phyloP scores from a whole-genome alignment of 2,329 filamentous ascomycete genomes.

The Fusarium torreyae region DNA sequence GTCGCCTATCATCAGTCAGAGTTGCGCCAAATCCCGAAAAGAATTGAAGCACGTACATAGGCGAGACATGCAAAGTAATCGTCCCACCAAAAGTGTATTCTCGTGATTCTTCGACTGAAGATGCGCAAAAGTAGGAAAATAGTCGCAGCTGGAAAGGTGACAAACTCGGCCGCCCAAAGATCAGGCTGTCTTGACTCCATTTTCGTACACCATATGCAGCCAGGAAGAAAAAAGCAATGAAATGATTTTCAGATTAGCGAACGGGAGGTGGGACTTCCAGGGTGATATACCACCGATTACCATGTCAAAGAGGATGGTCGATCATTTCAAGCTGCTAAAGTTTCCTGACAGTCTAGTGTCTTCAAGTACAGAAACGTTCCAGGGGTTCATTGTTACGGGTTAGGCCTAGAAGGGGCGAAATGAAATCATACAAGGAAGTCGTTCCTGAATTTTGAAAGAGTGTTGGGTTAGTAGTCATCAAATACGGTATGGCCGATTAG shows the following conservation, averaged over 20 bases:
- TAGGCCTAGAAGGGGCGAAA: neutral
- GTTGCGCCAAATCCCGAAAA: fast-evolving
- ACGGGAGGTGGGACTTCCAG: neutral
- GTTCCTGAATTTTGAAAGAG: neutral
- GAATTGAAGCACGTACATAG: conserved; percentile 25
- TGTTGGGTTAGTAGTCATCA: neutral
- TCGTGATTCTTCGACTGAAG: conserved; percentile 35
- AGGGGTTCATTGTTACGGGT: neutral
- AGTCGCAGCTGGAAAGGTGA: conserved; percentile 43
- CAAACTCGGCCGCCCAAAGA: conserved; percentile 36
- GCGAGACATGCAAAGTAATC: conserved; percentile 40
- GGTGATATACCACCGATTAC: conserved; percentile 14
- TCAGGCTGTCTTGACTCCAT: conserved; percentile 34
- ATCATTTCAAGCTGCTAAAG: conserved; percentile 3
- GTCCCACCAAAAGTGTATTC: conserved; percentile 44
- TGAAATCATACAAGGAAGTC: neutral
- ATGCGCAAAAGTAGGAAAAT: conserved; percentile 37
- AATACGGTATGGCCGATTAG: too few relatives aligned
- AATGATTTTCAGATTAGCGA: neutral
- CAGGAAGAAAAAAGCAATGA: neutral
- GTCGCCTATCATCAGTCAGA: conserved; percentile 24
- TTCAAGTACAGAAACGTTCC: neutral
- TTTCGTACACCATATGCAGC: neutral
- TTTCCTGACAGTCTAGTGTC: neutral
- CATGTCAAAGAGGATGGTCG: neutral